Base-by-base conservation (phyloP, 108 stramenopile species). In the Conticribra weissflogii region DNA sequence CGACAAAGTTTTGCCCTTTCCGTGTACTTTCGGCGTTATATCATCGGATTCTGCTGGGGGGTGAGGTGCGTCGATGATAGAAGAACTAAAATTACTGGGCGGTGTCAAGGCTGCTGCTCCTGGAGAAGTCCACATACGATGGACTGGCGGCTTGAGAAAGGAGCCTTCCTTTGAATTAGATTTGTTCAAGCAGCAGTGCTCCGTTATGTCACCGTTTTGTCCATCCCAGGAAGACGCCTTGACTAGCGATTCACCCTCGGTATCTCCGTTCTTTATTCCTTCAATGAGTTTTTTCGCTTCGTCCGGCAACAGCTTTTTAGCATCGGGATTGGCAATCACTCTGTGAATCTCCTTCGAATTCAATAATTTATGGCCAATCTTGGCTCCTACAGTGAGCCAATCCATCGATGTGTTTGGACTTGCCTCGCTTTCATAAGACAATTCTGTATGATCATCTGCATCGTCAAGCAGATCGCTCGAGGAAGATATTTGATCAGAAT, bases 311-410 rank as follows among this genome's bases (percentile, higher is more conserved):
- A 71, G 41, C 12, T 63, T 57, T 34, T 70, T 36, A 28, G 63
- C 56, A 31, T 64, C 51, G 3, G 79, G 79, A 58, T 82, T 61
- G 34, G 57, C 27, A 66, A 78, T 78, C 9, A 82, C 62, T 56
- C 88, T 82, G 44, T 90, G 90, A 15, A 91, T 76, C 32, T 88
- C 77, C 18, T 85, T 81, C 14, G 89, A 88, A 25, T 81, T 83
- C 34, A 95, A 63, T 24, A 95, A 31, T 33, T 88, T 84, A 60
- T 85, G 80, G 22, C 94, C 94, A 56, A 95, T 89, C 58, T 85
- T 82, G 8, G 91, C 84, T 4, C 89, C 88, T 14, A 95, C 88
- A 50, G 88, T 82, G 21, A 91, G 51, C 94, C 94, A 95, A 33
- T 75, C 62, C 70, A 78, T 71, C 44, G 8, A 12, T 9, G 49